Evolutionary conservation across 1,139 yeast species (phyloP).

Genomic region (Wickerhamomyces sp.): DNA sequence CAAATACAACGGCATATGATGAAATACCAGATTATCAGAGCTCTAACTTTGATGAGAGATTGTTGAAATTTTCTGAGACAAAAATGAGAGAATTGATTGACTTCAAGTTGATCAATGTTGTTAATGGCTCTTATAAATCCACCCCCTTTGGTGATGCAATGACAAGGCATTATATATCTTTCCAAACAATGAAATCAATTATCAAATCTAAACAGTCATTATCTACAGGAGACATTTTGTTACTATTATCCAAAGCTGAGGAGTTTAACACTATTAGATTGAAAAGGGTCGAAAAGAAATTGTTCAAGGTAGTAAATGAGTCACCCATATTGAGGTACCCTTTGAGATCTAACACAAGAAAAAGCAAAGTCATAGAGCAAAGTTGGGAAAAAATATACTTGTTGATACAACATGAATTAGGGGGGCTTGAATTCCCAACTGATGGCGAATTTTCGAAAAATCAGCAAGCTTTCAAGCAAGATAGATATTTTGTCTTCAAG

Average conservation of each 20-base stretch:
- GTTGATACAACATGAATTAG: conserved; percentile 42
- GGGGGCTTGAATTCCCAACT: conserved; percentile 41
- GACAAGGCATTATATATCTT: conserved; percentile 42
- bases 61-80: conserved; percentile 29
- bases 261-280: conserved; percentile 38
- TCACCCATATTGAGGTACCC: conserved; percentile 33
- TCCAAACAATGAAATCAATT: conserved; percentile 37
- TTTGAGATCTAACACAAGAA: conserved; percentile 18
- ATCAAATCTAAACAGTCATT: conserved; percentile 19
- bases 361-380: conserved; percentile 20
- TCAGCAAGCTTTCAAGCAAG: conserved; percentile 37
- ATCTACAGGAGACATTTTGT: conserved; percentile 26
- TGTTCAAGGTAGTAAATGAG: conserved; percentile 37
- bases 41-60: conserved; percentile 24
- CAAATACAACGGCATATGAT: conserved; percentile 36
- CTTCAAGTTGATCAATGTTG: conserved; percentile 27
- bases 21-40: conserved; percentile 21
- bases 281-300: conserved; percentile 39
- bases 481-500: conserved; percentile 36
- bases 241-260: conserved; percentile 29
- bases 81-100: conserved; percentile 28
- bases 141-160: conserved; percentile 41
- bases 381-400: conserved; percentile 33
- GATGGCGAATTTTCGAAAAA: conserved; percentile 35
- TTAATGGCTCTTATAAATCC: conserved; percentile 20